A percentile compares a stretch with the other conserved stretches of the same genome.
Conservation (phyloP, 202 grass and related monocot species). For the Panicum hallii region DNA sequence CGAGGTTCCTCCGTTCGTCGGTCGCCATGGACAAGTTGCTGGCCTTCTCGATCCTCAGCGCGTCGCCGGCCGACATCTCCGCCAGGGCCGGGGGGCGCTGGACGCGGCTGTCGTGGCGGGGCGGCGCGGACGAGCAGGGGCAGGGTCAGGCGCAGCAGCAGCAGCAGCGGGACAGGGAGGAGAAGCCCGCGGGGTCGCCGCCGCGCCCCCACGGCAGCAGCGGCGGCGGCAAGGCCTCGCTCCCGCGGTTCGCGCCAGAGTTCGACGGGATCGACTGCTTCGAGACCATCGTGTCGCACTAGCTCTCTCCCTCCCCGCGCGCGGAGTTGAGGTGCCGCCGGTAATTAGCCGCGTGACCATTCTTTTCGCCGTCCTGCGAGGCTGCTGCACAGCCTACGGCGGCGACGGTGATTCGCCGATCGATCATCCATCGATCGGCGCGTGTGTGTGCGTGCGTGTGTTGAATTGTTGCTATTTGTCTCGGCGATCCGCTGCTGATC, state of each 20-base stretch:
- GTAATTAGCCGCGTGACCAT: too few species aligned
- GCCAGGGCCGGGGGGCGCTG: background rate
- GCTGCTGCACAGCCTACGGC: too few species aligned
- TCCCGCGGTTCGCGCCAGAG: conserved; percentile 67
- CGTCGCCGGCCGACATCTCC: conserved; percentile 53
- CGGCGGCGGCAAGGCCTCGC: background rate
- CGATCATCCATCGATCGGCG: background rate
- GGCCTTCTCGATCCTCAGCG: conserved; percentile 62
- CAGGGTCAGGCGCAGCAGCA: background rate
- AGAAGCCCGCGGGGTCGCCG: background rate
- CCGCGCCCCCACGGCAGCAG: too few species aligned
- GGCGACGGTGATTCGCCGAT: background rate
- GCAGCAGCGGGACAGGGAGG: background rate
- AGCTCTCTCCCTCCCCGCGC: background rate
- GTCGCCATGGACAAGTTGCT: conserved; percentile 69
- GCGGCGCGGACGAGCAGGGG: background rate
- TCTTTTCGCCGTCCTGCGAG: background rate
- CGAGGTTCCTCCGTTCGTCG: background rate
- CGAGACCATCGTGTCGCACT: conserved; percentile 69
- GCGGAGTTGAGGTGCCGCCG: too few species aligned
- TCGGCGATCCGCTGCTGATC: background rate
- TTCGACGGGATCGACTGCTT: conserved; percentile 86
- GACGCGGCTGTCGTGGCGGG: conserved; percentile 44
- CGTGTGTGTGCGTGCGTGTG: background rate
- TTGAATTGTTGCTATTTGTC: background rate